phyloP scores from a whole-genome alignment of 805 yeast genomes.

The Monosporozyma servazzii region DNA sequence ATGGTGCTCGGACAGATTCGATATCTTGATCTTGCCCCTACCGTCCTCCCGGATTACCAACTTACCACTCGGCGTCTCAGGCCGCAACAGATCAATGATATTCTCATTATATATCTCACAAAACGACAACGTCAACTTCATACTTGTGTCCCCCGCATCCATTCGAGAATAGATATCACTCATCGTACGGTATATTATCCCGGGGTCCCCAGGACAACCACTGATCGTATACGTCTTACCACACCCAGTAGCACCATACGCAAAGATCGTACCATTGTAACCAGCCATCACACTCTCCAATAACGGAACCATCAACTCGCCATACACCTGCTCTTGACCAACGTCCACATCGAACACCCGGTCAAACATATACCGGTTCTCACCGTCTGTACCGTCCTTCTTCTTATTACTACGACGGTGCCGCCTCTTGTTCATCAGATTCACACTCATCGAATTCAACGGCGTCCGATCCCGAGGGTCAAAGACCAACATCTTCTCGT shows the following conservation, averaged over 20 bases:
- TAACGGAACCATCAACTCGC: conserved; percentile 58
- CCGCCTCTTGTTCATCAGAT: background rate
- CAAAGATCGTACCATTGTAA: conserved; percentile 83
- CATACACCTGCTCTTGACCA: conserved; percentile 59
- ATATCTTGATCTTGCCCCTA: conserved; percentile 51
- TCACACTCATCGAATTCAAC: conserved; percentile 14
- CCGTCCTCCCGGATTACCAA: conserved; percentile 65
- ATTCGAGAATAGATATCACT: conserved; percentile 60
- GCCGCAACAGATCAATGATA: conserved; percentile 66
- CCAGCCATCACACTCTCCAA: conserved; percentile 74
- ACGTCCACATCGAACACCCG: conserved; percentile 58
- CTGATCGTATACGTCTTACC: conserved; percentile 92
- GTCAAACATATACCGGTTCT: conserved; percentile 78
- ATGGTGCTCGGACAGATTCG: conserved; percentile 56
- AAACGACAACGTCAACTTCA: conserved; percentile 39
- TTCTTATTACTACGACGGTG: background rate
- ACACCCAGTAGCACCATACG: conserved; percentile 96
- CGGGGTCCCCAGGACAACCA: conserved; percentile 67
- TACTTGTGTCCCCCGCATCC: background rate
- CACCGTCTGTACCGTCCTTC: conserved; percentile 29
- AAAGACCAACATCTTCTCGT: conserved; percentile 75
- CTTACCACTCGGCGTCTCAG: conserved; percentile 38
- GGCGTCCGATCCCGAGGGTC: conserved; percentile 77
- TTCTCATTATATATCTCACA: conserved; percentile 89
- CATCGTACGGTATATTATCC: conserved; percentile 72